Evolutionary conservation across 2,329 filamentous ascomycete species (phyloP).

Genomic region (Paecilomyces sp.): DNA sequence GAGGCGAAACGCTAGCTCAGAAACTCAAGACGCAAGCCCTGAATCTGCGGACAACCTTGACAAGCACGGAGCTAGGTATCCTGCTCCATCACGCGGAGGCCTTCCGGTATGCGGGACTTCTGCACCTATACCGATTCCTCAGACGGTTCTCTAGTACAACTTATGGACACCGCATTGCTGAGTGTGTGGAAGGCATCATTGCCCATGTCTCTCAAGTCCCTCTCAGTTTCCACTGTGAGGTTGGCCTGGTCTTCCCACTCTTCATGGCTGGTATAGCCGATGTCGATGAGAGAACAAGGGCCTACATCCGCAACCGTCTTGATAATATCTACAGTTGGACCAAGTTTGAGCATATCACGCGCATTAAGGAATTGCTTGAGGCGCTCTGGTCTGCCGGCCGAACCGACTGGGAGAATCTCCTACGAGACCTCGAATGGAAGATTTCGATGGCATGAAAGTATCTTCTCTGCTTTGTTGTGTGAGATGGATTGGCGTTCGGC

Average conservation of each 20-base stretch:
- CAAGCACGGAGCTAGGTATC: neutral
- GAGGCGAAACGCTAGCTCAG: slow-evolving; percentile 3
- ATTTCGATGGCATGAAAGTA: slow-evolving; percentile 7
- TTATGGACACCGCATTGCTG: slow-evolving; percentile 1
- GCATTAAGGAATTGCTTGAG: slow-evolving; percentile 4
- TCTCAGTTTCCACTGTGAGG: slow-evolving; percentile 4
- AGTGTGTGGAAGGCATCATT: slow-evolving; percentile 5
- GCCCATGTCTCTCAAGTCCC: slow-evolving; percentile 5
- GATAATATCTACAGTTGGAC: slow-evolving; percentile 6
- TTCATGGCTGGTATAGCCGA: slow-evolving; percentile 6
- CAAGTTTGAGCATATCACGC: slow-evolving; percentile 4
- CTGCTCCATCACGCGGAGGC: slow-evolving; percentile 9
- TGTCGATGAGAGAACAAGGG: neutral
- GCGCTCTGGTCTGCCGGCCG: slow-evolving; percentile 5
- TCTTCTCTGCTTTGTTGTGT: neutral
- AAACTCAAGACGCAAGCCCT: slow-evolving; percentile 4
- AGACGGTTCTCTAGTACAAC: neutral
- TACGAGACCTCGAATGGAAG: slow-evolving; percentile 5
- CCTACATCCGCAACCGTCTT: slow-evolving; percentile 4
- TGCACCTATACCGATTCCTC: slow-evolving; percentile 7
- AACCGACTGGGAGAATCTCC: slow-evolving; percentile 8
- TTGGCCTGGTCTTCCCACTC: slow-evolving; percentile 5
- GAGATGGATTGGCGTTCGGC: neutral
- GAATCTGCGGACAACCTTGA: neutral
- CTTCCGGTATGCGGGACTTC: slow-evolving; percentile 8